Conservation (phyloP, 1,139 yeast species). For the Pichia sp. region DNA sequence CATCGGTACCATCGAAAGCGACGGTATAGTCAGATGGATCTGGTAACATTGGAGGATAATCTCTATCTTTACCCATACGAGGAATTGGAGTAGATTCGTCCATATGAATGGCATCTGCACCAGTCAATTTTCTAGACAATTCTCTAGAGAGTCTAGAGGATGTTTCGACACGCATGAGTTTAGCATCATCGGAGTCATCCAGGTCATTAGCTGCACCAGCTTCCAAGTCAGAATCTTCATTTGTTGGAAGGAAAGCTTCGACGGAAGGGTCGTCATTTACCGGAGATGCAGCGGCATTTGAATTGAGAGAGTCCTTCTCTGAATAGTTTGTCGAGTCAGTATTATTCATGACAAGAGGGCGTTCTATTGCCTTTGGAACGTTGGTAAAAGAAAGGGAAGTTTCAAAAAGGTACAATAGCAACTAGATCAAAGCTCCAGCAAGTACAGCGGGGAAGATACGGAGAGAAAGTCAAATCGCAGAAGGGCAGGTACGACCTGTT, state of each 20-base stretch:
- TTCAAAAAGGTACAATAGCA: too few species aligned
- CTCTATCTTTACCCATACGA: conserved; percentile 52
- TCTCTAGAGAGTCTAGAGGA: conserved; percentile 17
- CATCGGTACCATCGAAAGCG: conserved; percentile 52
- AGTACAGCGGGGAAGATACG: too few species aligned
- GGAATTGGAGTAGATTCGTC: conserved; percentile 29
- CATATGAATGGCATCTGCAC: conserved; percentile 19
- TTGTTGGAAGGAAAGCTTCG: not conserved
- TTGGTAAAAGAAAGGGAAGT: too few species aligned
- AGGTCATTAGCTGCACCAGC: conserved; percentile 4
- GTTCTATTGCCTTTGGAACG: too few species aligned
- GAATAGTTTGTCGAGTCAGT: not conserved
- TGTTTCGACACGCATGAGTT: conserved; percentile 16
- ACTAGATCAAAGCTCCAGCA: too few species aligned
- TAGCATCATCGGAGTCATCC: conserved; percentile 9
- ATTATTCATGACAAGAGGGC: not conserved
- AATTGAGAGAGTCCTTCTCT: not conserved
- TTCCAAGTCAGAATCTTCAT: conserved; percentile 5
- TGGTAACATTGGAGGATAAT: conserved; percentile 46
- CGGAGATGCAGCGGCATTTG: too few species aligned
- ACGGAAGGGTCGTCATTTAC: too few species aligned
- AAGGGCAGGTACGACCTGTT: too few species aligned
- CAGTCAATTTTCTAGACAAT: conserved; percentile 25
- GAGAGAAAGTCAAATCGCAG: too few species aligned
- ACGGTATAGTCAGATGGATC: conserved; percentile 46